Conservation (phyloP, 2,329 filamentous ascomycete species). For the Claviceps purpurea region DNA sequence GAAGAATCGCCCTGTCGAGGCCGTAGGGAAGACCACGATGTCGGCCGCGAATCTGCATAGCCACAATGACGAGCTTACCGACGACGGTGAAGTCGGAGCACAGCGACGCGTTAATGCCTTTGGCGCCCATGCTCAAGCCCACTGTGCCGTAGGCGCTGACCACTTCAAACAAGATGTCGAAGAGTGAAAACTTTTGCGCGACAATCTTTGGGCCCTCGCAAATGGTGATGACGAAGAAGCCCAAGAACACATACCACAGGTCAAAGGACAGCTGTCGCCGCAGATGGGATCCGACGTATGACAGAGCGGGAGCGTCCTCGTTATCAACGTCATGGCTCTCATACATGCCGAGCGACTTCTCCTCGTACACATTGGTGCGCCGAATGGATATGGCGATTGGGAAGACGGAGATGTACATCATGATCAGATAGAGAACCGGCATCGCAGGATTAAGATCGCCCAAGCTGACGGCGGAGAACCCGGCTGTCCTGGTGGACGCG, state of each 20-base stretch:
- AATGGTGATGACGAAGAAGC: constrained; percentile 85
- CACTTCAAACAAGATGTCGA: constrained; percentile 67
- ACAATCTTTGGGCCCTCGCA: constrained; percentile 65
- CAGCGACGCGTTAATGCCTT: constrained; percentile 63
- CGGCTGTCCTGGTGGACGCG: constrained; percentile 76
- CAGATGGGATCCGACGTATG: constrained; percentile 83
- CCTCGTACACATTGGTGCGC: constrained; percentile 91
- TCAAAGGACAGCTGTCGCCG: constrained; percentile 92
- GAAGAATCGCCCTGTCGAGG: constrained; percentile 46
- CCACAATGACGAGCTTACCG: constrained; percentile 55
- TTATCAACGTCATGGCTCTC: constrained; percentile 33
- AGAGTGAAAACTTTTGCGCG: constrained; percentile 50
- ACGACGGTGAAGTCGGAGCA: constrained; percentile 67
- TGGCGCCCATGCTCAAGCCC: constrained; percentile 75
- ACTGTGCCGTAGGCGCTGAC: constrained; percentile 91
- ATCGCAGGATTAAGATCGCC: constrained; percentile 73
- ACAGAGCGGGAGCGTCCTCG: constrained; percentile 48
- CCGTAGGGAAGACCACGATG: constrained; percentile 57
- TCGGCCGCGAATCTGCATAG: constrained; percentile 56
- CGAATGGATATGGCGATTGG: constrained; percentile 93
- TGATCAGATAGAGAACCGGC: constrained; percentile 87
- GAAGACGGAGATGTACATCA: constrained; percentile 99
- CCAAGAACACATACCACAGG: constrained; percentile 91
- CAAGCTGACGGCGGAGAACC: constrained; percentile 72
- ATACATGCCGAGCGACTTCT: constrained; percentile 70